phyloP scores from a whole-genome alignment of 1,284 basidiomycete genomes.

The Tremellales sp. region DNA sequence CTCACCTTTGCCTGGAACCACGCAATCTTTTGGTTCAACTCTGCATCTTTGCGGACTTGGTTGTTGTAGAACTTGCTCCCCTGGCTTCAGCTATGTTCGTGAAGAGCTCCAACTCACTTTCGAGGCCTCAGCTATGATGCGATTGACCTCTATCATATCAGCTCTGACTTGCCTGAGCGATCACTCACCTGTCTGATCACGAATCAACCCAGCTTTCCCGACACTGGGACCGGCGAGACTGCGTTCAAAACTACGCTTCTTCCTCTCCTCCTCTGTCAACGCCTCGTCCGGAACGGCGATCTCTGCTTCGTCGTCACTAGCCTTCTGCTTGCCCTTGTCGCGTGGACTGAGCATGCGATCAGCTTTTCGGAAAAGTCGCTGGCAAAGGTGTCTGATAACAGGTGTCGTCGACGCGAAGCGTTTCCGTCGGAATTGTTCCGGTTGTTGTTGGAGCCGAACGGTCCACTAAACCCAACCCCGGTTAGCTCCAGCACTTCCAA shows the following conservation, averaged over 20 bases:
- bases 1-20: constrained; percentile 42
- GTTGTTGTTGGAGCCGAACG: too few species aligned
- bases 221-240: constrained; percentile 48
- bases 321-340: constrained; percentile 1
- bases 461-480: too few species aligned
- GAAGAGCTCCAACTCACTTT: constrained; percentile 24
- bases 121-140: constrained; percentile 47
- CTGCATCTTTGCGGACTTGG: constrained; percentile 45
- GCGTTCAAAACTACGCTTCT: constrained; percentile 39
- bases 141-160: constrained; percentile 37
- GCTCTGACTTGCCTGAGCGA: neutral
- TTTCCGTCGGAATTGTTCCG: too few species aligned
- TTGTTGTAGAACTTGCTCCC: constrained; percentile 48
- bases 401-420: neutral
- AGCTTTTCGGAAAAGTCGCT: too few species aligned
- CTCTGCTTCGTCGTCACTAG: neutral
- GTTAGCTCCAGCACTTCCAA: too few species aligned
- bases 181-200: constrained; percentile 43
- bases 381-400: too few species aligned
- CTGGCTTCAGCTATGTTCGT: constrained; percentile 14
- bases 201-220: constrained; percentile 44
- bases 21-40: constrained; percentile 44
- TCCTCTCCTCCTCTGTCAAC: constrained; percentile 43
- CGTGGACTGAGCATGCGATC: too few species aligned
- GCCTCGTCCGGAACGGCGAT: constrained; percentile 2